Base-by-base conservation (phyloP, 768 basidiomycete genomes). In the Hysterangium stoloniferum region DNA sequence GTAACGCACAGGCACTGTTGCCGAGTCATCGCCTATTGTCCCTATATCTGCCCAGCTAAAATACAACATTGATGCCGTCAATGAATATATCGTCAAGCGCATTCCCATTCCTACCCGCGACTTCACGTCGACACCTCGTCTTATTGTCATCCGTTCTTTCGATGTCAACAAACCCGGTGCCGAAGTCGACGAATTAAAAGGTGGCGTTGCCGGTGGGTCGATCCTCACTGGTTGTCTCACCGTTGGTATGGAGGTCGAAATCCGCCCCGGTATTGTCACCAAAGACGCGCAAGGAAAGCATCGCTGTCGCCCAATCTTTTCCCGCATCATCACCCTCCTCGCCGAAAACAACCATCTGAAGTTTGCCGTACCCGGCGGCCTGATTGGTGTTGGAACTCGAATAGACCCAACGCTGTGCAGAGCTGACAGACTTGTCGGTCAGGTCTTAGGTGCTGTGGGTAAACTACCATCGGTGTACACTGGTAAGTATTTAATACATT, bases 151-250 rank as follows among this genome's bases (percentile, higher is more conserved):
- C 67, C 91, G 95, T 57, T 96, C 93, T 17, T 99, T 98, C 70
- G 96, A 99, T 66, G 95, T 99, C 66, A 99, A 99, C 78, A 97
- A 96, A 68, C 96, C 96, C 9, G 96, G 95, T 63, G 82, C 94
- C 3, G 92, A 93, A 62, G 93, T 98, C 3, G 86, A 95, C 58
- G 96, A 99, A 36, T 77, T 98, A 54, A 95, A 97, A 70, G 95
- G 95, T 52, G 96, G 96, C 62, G 96, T 98, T 33, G 96, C 96
- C 15, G 96, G 96, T 66, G 95, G 96, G 17, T 92, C 87, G 9
- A 95, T 98, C 62, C 76, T 99, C 55, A 88, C 82, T 4, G 95
- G 96, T 60, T 85, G 96, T 20, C 79, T 99, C 53, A 78, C 76
- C 53, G 75, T 98, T 40, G 93, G 96, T 0, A 80, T 85, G 69